Evolutionary conservation across 495 filamentous ascomycete genomes (phyloP).

Genomic region (Daldinia bambusicola): DNA sequence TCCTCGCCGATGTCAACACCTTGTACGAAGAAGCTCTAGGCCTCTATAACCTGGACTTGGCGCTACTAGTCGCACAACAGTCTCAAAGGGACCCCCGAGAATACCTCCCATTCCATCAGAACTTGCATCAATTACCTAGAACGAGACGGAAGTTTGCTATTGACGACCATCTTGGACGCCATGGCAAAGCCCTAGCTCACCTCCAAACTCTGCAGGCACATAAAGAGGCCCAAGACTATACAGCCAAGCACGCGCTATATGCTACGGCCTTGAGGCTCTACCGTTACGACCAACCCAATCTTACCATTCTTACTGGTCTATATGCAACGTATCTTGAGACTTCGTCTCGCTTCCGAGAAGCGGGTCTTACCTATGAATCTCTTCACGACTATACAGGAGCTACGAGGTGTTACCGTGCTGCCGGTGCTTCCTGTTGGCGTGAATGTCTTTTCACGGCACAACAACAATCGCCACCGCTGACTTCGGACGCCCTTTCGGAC

Average conservation of each 20-base stretch:
- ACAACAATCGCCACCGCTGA: slow-evolving; percentile 64
- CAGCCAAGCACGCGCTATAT: slow-evolving; percentile 82
- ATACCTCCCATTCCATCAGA: slow-evolving; percentile 93
- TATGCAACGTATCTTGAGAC: slow-evolving; percentile 82
- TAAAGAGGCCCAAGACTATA: slow-evolving; percentile 79
- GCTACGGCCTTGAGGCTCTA: slow-evolving; percentile 80
- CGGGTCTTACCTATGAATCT: slow-evolving; percentile 88
- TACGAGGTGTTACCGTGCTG: slow-evolving; percentile 79
- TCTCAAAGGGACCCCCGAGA: slow-evolving; percentile 96
- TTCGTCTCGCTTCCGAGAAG: slow-evolving; percentile 80
- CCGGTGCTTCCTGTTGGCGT: slow-evolving; percentile 79
- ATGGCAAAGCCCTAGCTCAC: slow-evolving; percentile 78
- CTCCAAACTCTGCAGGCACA: slow-evolving; percentile 73
- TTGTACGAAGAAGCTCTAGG: slow-evolving; percentile 93
- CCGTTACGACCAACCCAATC: slow-evolving; percentile 73
- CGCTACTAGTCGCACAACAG: slow-evolving; percentile 90
- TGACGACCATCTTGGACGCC: slow-evolving; percentile 83
- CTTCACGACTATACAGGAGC: slow-evolving; percentile 77
- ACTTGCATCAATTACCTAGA: slow-evolving; percentile 75
- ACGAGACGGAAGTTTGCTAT: slow-evolving; percentile 81
- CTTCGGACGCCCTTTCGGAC: slow-evolving; percentile 63
- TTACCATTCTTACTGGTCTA: slow-evolving; percentile 69
- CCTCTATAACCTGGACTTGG: slow-evolving; percentile 89
- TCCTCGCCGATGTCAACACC: slow-evolving; percentile 89
- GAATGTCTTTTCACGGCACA: slow-evolving; percentile 86